phyloP scores from a whole-genome alignment of 1,284 basidiomycete genomes.

The Crepidotus sp. region DNA sequence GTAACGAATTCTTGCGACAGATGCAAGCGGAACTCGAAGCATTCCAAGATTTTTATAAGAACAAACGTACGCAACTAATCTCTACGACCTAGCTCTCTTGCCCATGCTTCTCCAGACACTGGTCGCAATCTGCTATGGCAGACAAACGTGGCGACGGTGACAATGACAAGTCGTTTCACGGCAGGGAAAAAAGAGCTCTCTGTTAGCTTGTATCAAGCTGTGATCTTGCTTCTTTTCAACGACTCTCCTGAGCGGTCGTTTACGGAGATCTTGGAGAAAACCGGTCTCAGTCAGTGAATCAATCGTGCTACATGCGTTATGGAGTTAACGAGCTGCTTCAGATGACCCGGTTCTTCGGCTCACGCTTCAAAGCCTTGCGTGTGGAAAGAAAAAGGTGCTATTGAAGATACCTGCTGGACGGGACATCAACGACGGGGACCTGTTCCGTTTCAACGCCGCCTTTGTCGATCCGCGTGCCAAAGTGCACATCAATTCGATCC shows the following conservation, averaged over 20 bases:
- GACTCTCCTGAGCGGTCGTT: slow-evolving; percentile 53
- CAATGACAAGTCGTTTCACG: slow-evolving; percentile 62
- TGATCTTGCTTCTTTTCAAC: slow-evolving; percentile 90
- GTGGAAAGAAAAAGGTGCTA: slow-evolving; percentile 85
- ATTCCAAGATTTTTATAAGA: slow-evolving; percentile 66
- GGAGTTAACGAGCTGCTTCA: slow-evolving; percentile 24
- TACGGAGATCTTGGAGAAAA: slow-evolving; percentile 59
- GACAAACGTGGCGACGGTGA: slow-evolving; percentile 73
- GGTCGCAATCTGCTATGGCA: slow-evolving; percentile 75
- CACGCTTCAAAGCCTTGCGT: slow-evolving; percentile 87
- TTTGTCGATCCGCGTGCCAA: slow-evolving; percentile 77
- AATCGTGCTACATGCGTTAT: neutral
- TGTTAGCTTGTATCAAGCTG: slow-evolving; percentile 85
- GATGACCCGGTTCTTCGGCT: slow-evolving; percentile 70
- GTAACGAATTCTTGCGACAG: slow-evolving; percentile 26
- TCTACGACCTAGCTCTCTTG: neutral
- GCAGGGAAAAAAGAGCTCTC: slow-evolving; percentile 78
- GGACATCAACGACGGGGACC: slow-evolving; percentile 73
- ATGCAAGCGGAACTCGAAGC: slow-evolving; percentile 61
- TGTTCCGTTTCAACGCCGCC: slow-evolving; percentile 75
- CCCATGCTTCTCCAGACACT: slow-evolving; percentile 30
- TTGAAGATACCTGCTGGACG: slow-evolving; percentile 73
- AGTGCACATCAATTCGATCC: slow-evolving; percentile 94
- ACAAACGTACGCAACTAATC: slow-evolving; percentile 34
- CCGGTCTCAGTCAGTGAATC: slow-evolving; percentile 60